phyloP scores from a whole-genome alignment of 2,329 filamentous ascomycete species.

The Hyphodiscus sp. region DNA sequence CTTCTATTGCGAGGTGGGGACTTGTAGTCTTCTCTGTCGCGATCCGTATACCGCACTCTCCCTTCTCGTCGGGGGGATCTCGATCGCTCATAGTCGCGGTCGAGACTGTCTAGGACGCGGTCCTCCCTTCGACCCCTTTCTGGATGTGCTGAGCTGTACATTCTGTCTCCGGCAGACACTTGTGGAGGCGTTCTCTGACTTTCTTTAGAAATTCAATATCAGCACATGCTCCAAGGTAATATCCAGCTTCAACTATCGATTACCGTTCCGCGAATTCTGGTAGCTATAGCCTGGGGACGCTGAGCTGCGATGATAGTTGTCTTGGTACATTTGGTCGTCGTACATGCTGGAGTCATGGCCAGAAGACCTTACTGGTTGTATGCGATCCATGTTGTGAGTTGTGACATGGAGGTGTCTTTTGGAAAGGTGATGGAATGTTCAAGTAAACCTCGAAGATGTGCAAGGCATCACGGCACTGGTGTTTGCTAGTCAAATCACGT shows the following conservation, averaged over 20 bases:
- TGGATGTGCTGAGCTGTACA: conserved; percentile 10
- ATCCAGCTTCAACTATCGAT: conserved; percentile 28
- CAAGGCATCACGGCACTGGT: too few species aligned
- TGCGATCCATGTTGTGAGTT: conserved; percentile 16
- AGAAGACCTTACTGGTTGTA: conserved; percentile 15
- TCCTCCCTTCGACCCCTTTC: conserved; percentile 26
- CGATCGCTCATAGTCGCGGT: conserved; percentile 34
- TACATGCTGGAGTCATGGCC: conserved; percentile 35
- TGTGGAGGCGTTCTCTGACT: conserved; percentile 25
- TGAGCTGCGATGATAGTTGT: conserved; percentile 18
- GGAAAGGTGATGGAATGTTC: background rate
- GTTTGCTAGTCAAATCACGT: too few species aligned
- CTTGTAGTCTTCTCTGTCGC: conserved; percentile 29
- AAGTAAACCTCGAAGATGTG: too few species aligned
- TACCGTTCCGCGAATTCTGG: conserved; percentile 30
- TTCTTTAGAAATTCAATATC: conserved; percentile 31
- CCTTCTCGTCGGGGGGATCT: conserved; percentile 30
- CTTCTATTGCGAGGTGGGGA: conserved; percentile 26
- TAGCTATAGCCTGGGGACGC: conserved; percentile 25
- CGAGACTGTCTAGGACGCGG: conserved; percentile 28
- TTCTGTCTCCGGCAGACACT: conserved; percentile 18
- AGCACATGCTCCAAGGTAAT: conserved; percentile 26
- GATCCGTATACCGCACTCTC: conserved; percentile 28
- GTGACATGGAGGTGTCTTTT: background rate
- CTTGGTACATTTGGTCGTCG: conserved; percentile 33